phyloP scores from a whole-genome alignment of 192 early-diverging fungal genomes.

The Diversispora epigaea region DNA sequence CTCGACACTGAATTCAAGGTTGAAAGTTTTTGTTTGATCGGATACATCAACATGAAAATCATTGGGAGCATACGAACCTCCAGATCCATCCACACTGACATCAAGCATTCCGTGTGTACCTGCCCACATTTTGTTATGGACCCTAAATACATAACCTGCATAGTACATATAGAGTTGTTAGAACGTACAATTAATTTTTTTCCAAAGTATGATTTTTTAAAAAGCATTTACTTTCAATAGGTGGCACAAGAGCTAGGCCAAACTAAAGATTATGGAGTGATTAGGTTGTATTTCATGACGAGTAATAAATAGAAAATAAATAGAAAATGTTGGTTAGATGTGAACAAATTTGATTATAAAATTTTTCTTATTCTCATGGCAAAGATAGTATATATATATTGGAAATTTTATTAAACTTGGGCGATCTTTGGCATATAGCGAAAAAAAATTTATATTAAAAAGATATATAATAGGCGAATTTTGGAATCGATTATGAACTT shows the following conservation, averaged over 20 bases:
- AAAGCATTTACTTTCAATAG: neutral
- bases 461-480: no score
- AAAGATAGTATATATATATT: no score
- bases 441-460: no score
- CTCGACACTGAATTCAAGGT: neutral
- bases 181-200: constrained; percentile 12
- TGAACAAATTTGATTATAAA: no score
- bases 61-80: neutral
- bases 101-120: neutral
- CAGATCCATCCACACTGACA: neutral
- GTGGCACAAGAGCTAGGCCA: constrained; percentile 8
- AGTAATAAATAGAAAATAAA: neutral
- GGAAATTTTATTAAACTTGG: no score
- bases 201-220: constrained; percentile 7
- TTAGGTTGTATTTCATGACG: neutral
- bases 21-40: neutral
- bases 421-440: no score
- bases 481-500: no score
- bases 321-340: neutral
- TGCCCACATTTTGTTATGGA: neutral
- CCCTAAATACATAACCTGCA: neutral
- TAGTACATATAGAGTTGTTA: constrained; percentile 8
- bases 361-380: no score
- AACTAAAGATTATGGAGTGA: neutral
- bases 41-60: neutral